Evolutionary conservation across 306 rosid species (phyloP).

Genomic region (Pyrus pyrifolia): DNA sequence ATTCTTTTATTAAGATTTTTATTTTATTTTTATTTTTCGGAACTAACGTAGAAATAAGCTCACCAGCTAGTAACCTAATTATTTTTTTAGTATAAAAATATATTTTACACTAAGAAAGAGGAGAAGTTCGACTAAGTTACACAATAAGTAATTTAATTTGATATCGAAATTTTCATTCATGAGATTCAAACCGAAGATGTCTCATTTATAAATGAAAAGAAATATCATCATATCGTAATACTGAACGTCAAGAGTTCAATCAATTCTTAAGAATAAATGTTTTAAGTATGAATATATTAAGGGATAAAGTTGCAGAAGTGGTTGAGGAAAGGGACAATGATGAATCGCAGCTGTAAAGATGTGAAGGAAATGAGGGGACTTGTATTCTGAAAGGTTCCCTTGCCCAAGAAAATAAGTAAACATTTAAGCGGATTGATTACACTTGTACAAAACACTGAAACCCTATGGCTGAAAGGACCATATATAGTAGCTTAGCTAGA

Average conservation of each 20-base stretch:
- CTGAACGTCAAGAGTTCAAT: too few species aligned
- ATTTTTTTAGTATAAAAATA: too few species aligned
- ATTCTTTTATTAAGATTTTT: too few species aligned
- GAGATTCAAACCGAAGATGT: rapidly evolving
- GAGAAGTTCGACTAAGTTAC: too few species aligned
- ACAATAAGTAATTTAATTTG: too few species aligned
- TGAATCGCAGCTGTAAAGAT: constrained; percentile 22
- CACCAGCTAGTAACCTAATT: too few species aligned
- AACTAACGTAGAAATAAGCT: too few species aligned
- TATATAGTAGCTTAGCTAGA: neutral
- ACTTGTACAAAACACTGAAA: neutral
- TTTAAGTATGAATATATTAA: neutral
- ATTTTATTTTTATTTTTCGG: too few species aligned
- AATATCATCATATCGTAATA: rapidly evolving
- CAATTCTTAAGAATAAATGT: neutral
- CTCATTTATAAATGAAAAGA: rapidly evolving
- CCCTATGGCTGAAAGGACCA: neutral
- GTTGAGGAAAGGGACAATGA: constrained; percentile 9
- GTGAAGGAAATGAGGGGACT: neutral
- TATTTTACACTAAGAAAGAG: too few species aligned
- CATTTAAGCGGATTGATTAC: neutral
- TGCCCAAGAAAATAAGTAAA: neutral
- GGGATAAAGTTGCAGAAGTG: neutral
- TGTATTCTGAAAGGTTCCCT: constrained; percentile 1
- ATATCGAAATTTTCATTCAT: rapidly evolving